These are phyloP conservation scores for Trypanosomatidae sp. DNA, from an alignment of 208 protist genomes.

Conservation along the genomic window DNA sequence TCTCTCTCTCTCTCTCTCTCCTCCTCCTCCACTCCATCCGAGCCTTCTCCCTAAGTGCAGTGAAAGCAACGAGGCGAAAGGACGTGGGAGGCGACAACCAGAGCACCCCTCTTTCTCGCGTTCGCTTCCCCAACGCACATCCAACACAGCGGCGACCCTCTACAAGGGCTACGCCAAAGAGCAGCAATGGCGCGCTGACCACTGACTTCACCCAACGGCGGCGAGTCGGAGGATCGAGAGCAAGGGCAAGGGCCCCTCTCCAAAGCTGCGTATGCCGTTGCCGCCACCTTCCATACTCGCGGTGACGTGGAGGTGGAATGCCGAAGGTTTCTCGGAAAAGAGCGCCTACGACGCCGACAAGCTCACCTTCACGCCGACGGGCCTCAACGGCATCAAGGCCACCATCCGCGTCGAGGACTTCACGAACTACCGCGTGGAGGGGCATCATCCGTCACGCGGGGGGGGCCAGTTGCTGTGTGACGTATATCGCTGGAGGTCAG, in stretches of 20 bases:
- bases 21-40: background rate
- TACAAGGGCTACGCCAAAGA: constrained; percentile 86
- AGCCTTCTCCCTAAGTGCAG: background rate
- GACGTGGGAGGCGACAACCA: too few species aligned
- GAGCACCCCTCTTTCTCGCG: background rate
- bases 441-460: constrained; percentile 17
- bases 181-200: constrained; percentile 63
- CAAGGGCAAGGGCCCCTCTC: constrained; percentile 55
- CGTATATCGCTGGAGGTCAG: constrained; percentile 39
- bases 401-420: constrained; percentile 32
- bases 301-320: constrained; percentile 49
- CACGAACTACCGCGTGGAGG: constrained; percentile 59
- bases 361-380: constrained; percentile 40
- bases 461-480: constrained; percentile 37
- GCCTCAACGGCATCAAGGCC: constrained; percentile 30
- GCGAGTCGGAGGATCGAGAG: constrained; percentile 69
- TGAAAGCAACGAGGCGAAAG: too few species aligned
- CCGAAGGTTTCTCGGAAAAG: constrained; percentile 43
- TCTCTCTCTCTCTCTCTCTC: background rate
- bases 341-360: constrained; percentile 35
- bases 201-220: constrained; percentile 48
- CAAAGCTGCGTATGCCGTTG: constrained; percentile 44
- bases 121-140: background rate
- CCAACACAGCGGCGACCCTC: constrained; percentile 10
- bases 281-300: constrained; percentile 36